Conservation (phyloP, 768 basidiomycete genomes). For the Calocera cornea region DNA sequence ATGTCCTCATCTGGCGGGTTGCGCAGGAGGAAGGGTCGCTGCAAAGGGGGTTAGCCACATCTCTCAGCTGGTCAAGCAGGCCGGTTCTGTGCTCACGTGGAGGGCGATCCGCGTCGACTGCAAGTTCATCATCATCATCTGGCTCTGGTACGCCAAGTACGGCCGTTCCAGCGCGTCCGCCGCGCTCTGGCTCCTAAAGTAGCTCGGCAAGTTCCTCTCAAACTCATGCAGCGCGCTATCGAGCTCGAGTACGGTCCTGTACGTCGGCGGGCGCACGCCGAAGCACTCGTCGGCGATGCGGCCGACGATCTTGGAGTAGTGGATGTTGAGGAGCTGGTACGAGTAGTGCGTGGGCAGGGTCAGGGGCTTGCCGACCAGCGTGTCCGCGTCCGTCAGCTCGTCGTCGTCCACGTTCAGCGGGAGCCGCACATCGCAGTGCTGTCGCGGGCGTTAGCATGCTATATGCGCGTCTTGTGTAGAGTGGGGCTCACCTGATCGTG, state of each 20-base stretch:
- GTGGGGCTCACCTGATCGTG: neutral
- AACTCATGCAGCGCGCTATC: conserved; percentile 4
- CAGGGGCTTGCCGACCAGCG: neutral
- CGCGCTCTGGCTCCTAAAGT: conserved; percentile 3
- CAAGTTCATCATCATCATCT: conserved; percentile 4
- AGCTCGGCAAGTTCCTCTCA: neutral
- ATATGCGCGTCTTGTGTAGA: neutral
- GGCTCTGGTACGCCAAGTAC: neutral
- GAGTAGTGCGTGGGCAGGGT: neutral
- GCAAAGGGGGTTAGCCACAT: neutral
- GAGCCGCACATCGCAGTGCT: conserved; percentile 1
- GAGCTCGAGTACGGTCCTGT: neutral
- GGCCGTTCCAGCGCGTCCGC: neutral
- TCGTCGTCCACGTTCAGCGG: neutral
- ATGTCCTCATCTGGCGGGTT: conserved; percentile 1
- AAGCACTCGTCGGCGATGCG: conserved; percentile 1
- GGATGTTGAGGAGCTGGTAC: conserved; percentile 3
- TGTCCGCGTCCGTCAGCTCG: neutral
- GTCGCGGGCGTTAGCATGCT: neutral
- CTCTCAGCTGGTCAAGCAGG: neutral
- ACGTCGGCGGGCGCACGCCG: neutral
- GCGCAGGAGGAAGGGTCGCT: neutral
- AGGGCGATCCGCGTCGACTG: conserved; percentile 1
- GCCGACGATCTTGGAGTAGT: conserved; percentile 1
- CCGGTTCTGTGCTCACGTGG: neutral